Base-by-base conservation (phyloP, 306 rosid genomes). In the Gastrolobium bilobum region DNA sequence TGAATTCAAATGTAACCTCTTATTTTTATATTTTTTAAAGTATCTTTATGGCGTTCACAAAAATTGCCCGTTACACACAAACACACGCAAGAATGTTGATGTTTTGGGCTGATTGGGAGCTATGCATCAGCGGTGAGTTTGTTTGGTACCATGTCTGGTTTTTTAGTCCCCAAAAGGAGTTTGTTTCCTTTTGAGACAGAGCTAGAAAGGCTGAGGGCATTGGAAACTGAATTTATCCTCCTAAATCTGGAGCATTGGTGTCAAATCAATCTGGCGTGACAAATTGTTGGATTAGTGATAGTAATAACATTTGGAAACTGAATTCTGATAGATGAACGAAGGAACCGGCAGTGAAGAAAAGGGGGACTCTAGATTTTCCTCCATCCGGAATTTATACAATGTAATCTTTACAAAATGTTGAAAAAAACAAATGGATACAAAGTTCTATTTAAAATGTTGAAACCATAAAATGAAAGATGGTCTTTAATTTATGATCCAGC, bases 1-100 rank as follows among this genome's bases (percentile, higher is more conserved):
- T 85, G 84, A 79, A 79, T 86, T 81, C 78, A 68, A 56, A 47
- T 90, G 88, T 87, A 87, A 88, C 82, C 75, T 76, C 7, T 70
- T 44, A 52, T 47, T 56, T 83, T 72, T 81, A 50, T 85, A 63
- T 71, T 72, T 75, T 59, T 35, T 60, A 8, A 39, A n/a, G 47
- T 73, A 72, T 78, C 64, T 58, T 37, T 43, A 56, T 46, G 65
- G 63, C 60, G 42, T 42, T 78, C 60, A 59, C 66, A 68, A 15
- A 15, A 48, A 71, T 30, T 77, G 37, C n/a, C 67, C 26, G 1
- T 42, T 11, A 68, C 42, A 4, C 11, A n/a, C n/a, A n/a, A n/a
- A n/a, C 37, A 6, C 57, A 68, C 10, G 39, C 76, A 66, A 58
- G 58, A 15, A 64, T 44, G 79, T 70, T 53, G 71, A 54, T 63